Percentiles rank a stretch among this genome's conserved stretches.
Evolutionary conservation across 2,329 filamentous ascomycete genomes (phyloP).

Genomic region (Cladosporium cucumerinum): DNA sequence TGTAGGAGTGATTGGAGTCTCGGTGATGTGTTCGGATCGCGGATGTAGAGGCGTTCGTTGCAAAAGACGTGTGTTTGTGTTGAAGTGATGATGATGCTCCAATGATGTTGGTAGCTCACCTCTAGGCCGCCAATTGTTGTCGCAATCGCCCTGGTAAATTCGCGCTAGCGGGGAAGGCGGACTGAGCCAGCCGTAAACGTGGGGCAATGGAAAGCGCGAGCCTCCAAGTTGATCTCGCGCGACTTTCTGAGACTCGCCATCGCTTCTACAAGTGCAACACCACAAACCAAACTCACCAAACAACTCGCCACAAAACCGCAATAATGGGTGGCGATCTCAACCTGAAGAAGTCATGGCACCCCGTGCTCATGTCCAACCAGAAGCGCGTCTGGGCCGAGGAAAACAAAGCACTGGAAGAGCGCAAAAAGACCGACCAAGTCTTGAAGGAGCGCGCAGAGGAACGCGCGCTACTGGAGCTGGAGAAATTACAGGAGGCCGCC

Average conservation of each 20-base stretch:
- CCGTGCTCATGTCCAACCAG: conserved; percentile 85
- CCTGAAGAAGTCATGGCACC: conserved; percentile 89
- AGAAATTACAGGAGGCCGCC: conserved; percentile 81
- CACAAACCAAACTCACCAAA: neutral
- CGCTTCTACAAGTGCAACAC: conserved; percentile 12
- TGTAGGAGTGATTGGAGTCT: neutral
- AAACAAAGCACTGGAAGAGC: conserved; percentile 86
- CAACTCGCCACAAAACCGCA: conserved; percentile 28
- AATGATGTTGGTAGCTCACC: neutral
- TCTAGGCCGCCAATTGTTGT: conserved; percentile 2
- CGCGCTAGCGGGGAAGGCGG: conserved; percentile 8
- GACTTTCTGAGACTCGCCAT: neutral
- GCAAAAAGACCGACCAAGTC: conserved; percentile 88
- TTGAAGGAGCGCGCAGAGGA: conserved; percentile 93
- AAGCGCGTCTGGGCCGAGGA: conserved; percentile 87
- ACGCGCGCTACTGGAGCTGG: conserved; percentile 84
- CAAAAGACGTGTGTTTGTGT: neutral
- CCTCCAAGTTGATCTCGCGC: neutral
- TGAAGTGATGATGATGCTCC: conserved; percentile 5
- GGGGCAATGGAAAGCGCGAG: neutral
- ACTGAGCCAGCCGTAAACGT: neutral
- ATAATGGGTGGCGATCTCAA: conserved; percentile 95
- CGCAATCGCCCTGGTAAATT: neutral
- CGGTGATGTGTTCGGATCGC: too few relatives aligned
- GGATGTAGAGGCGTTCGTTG: neutral